phyloP scores from a whole-genome alignment of 805 yeast genomes.

The Yamadazyma akitaensis region DNA sequence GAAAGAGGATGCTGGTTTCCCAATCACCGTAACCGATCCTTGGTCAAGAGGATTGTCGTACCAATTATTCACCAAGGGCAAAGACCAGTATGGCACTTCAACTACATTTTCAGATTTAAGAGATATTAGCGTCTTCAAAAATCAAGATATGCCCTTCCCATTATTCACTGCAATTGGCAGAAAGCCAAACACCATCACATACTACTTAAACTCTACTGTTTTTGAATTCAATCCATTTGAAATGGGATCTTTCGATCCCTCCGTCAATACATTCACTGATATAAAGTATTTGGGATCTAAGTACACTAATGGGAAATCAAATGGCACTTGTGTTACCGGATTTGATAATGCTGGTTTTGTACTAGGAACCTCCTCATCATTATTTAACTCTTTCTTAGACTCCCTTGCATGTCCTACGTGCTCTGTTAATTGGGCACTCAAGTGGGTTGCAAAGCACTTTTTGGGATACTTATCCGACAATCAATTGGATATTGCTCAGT shows the following conservation, averaged over 20 bases:
- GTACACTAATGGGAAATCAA: conserved; percentile 30
- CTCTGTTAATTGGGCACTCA: conserved; percentile 21
- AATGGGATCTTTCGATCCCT: conserved; percentile 40
- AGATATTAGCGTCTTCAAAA: conserved; percentile 22
- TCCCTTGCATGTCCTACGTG: conserved; percentile 35
- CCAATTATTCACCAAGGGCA: conserved; percentile 47
- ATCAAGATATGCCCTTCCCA: conserved; percentile 43
- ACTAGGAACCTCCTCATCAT: conserved; percentile 38
- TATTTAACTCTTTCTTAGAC: conserved; percentile 34
- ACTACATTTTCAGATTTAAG: conserved; percentile 35
- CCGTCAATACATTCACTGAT: conserved; percentile 37
- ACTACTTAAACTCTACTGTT: conserved; percentile 35
- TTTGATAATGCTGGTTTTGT: conserved; percentile 40
- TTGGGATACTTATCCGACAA: conserved; percentile 23
- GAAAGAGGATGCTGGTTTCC: conserved; percentile 56
- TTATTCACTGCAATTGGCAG: conserved; percentile 35
- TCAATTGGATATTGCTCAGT: conserved; percentile 30
- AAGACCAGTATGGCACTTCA: conserved; percentile 21
- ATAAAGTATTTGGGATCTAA: conserved; percentile 34
- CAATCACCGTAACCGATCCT: conserved; percentile 65
- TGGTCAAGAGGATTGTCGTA: conserved; percentile 78
- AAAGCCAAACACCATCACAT: conserved; percentile 27
- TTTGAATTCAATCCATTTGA: conserved; percentile 42
- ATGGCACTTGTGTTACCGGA: conserved; percentile 28
- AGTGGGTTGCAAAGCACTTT: conserved; percentile 23